Evolutionary conservation across 108 stramenopile species (phyloP).

Genomic region (Pseudonitzschia multiseries): DNA sequence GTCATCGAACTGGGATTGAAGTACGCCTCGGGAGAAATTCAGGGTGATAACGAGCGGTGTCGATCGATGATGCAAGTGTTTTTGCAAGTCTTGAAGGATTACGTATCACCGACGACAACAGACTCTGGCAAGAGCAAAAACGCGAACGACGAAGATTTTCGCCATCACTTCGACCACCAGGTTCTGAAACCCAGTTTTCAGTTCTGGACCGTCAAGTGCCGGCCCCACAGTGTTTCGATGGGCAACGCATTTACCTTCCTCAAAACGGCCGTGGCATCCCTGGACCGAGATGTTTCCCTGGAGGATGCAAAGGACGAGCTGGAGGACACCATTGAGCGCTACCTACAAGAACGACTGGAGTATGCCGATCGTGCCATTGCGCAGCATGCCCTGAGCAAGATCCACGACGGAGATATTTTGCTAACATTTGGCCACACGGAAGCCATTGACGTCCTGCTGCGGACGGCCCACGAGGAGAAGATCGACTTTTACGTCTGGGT

Average conservation of each 20-base stretch:
- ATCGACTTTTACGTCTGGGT: constrained; percentile 80
- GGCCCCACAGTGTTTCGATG: constrained; percentile 95
- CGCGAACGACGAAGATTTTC: constrained; percentile 49
- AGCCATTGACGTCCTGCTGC: constrained; percentile 59
- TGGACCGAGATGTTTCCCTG: constrained; percentile 83
- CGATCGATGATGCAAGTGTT: constrained; percentile 91
- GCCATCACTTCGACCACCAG: constrained; percentile 80
- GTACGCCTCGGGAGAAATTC: constrained; percentile 78
- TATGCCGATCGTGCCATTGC: constrained; percentile 91
- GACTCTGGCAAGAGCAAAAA: constrained; percentile 1
- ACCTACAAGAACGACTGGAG: constrained; percentile 85
- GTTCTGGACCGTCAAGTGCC: constrained; percentile 85
- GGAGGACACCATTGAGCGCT: constrained; percentile 82
- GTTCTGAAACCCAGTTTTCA: constrained; percentile 88
- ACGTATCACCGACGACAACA: constrained; percentile 38
- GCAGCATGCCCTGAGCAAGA: constrained; percentile 71
- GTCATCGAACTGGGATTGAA: constrained; percentile 78
- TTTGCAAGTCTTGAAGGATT: constrained; percentile 62
- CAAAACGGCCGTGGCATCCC: constrained; percentile 77
- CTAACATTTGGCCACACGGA: constrained; percentile 88
- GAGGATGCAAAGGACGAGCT: constrained; percentile 76
- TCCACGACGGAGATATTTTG: constrained; percentile 79
- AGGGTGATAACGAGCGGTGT: constrained; percentile 89
- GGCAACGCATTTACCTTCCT: constrained; percentile 95
- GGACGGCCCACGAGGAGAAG: constrained; percentile 42